phyloP scores from a whole-genome alignment of 192 early-diverging fungal genomes.

The Mortierella antarctica region DNA sequence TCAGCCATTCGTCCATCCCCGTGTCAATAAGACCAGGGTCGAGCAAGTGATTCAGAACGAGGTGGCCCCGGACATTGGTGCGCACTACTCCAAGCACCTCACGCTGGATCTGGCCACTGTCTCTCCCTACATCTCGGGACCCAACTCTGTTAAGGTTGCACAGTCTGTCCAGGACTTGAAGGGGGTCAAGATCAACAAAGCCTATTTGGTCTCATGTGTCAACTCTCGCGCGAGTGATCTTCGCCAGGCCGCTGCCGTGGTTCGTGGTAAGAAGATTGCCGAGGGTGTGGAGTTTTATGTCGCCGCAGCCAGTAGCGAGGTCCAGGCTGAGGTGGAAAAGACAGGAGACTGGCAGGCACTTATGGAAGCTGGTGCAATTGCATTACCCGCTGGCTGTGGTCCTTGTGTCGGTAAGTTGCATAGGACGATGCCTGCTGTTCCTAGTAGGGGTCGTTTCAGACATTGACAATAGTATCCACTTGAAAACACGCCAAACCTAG shows the following conservation, averaged over 20 bases:
- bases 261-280: slow-evolving; percentile 77
- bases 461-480: too few species aligned
- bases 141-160: slow-evolving; percentile 96
- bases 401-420: slow-evolving; percentile 84
- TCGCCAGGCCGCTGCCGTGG: slow-evolving; percentile 85
- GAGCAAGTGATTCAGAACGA: slow-evolving; percentile 54
- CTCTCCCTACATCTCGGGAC: slow-evolving; percentile 91
- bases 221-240: slow-evolving; percentile 95
- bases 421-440: not conserved
- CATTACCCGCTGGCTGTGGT: slow-evolving; percentile 95
- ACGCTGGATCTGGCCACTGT: slow-evolving; percentile 90
- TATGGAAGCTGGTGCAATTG: slow-evolving; percentile 88
- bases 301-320: slow-evolving; percentile 93
- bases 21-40: slow-evolving; percentile 64
- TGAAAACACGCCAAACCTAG: slow-evolving; percentile 28
- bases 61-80: slow-evolving; percentile 64
- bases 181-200: slow-evolving; percentile 91
- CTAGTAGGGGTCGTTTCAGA: too few species aligned
- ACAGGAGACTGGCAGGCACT: slow-evolving; percentile 91
- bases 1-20: slow-evolving; percentile 63
- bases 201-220: slow-evolving; percentile 95
- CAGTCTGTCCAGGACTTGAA: slow-evolving; percentile 79
- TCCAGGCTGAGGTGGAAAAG: slow-evolving; percentile 86
- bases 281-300: slow-evolving; percentile 93
- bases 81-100: slow-evolving; percentile 86